Percentiles rank a stretch among this genome's conserved stretches.
These are phyloP conservation scores for Trichosporon inkin DNA, from an alignment of 1,284 basidiomycete genomes.

Conservation along the genomic window DNA sequence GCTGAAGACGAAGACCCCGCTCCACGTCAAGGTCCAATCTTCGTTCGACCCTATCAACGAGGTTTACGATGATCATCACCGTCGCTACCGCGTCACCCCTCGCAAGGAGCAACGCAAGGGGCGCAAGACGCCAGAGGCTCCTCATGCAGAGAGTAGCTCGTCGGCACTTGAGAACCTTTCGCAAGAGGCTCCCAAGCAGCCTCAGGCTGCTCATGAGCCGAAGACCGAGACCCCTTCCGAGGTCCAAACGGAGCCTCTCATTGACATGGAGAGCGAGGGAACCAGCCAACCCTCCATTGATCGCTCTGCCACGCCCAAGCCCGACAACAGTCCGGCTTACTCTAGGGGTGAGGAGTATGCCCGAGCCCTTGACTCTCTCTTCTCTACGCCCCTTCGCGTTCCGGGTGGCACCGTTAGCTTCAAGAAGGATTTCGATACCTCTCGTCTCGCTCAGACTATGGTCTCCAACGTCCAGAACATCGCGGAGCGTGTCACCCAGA, in stretches of 20 bases:
- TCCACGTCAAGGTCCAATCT: slow-evolving; percentile 36
- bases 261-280: neutral
- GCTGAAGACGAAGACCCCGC: slow-evolving; percentile 64
- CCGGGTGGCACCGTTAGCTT: slow-evolving; percentile 13
- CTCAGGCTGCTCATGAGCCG: neutral
- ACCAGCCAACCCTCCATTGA: neutral
- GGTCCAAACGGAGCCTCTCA: neutral
- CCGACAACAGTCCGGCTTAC: slow-evolving; percentile 1
- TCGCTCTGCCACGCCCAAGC: neutral
- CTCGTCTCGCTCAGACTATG: neutral
- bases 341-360: slow-evolving; percentile 19
- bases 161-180: neutral
- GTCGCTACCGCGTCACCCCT: slow-evolving; percentile 11
- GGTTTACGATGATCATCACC: slow-evolving; percentile 23
- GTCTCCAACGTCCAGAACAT: slow-evolving; percentile 6
- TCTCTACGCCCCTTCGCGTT: slow-evolving; percentile 13
- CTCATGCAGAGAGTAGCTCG: neutral
- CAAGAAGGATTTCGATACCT: slow-evolving; percentile 1
- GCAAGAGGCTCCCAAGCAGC: neutral
- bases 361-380: slow-evolving; percentile 17
- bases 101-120: neutral
- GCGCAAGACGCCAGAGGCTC: neutral
- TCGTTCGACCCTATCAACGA: slow-evolving; percentile 26
- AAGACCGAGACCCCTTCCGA: neutral
- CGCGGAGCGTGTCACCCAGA: neutral